These are phyloP conservation scores for Sequoia sempervirens DNA, from an alignment of 75 land plant species.

Conservation along the genomic window DNA sequence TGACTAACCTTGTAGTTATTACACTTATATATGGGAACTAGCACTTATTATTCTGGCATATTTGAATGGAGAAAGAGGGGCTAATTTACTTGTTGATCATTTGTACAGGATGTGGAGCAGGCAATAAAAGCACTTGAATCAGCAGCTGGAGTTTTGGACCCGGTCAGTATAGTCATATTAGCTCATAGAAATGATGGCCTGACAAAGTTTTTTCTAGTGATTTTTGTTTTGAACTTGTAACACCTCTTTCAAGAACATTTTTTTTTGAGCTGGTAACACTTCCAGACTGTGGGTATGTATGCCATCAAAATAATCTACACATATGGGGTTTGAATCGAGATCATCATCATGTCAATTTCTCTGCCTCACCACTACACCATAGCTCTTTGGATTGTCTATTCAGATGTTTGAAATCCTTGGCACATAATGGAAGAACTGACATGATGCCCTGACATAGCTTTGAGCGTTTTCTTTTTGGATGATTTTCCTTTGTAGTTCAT, in stretches of 20 bases:
- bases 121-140: slow-evolving; percentile 70
- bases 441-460: neutral
- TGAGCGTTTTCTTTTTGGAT: neutral
- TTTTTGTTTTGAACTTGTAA: neutral
- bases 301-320: neutral
- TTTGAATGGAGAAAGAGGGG: neutral
- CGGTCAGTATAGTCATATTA: slow-evolving; percentile 21
- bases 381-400: neutral
- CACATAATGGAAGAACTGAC: neutral
- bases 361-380: neutral
- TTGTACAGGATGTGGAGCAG: slow-evolving; percentile 61
- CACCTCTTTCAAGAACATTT: neutral
- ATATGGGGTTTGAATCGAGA: neutral
- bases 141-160: slow-evolving; percentile 58
- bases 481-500: neutral
- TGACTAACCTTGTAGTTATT: neutral
- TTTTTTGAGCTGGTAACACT: neutral
- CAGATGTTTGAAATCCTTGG: neutral
- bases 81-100: neutral
- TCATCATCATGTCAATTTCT: neutral
- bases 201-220: neutral
- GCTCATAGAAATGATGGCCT: neutral
- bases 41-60: neutral
- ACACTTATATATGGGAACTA: neutral
- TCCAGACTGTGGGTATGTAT: neutral